Conservation (phyloP, 192 early-diverging fungal genomes). For the Kappamyces sp. region DNA sequence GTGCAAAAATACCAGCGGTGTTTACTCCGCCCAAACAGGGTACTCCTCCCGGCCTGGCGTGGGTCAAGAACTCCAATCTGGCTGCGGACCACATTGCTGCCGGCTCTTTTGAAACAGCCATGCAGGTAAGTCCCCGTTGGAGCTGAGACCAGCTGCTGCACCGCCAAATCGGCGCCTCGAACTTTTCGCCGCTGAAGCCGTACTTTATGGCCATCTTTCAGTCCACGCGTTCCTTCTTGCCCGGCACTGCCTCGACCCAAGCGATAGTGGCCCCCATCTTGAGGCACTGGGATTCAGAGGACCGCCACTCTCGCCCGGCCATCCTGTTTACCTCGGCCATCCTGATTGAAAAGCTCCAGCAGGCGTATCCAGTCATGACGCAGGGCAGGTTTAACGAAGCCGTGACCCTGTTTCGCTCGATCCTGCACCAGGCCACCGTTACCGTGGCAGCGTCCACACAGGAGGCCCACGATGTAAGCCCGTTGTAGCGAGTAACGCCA, state of each 20-base stretch:
- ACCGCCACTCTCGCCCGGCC: constrained; percentile 49
- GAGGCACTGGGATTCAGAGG: constrained; percentile 49
- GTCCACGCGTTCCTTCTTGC: constrained; percentile 60
- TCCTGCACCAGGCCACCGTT: constrained; percentile 76
- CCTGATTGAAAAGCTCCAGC: constrained; percentile 68
- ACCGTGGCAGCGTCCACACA: constrained; percentile 56
- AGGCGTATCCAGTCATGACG: constrained; percentile 76
- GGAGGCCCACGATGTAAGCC: constrained; percentile 69
- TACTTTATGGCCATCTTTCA: constrained; percentile 81
- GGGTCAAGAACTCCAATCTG: constrained; percentile 79
- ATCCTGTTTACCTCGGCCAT: constrained; percentile 49
- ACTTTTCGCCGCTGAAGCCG: constrained; percentile 88
- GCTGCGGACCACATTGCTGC: constrained; percentile 93
- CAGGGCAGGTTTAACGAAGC: constrained; percentile 71
- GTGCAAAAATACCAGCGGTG: constrained; percentile 23
- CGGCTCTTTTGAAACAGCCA: constrained; percentile 90
- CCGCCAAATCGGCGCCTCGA: constrained; percentile 83
- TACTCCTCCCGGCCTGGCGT: constrained; percentile 59
- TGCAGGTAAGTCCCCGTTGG: constrained; percentile 60
- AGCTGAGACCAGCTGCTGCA: constrained; percentile 61
- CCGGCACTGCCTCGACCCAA: constrained; percentile 53
- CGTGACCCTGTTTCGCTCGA: constrained; percentile 61
- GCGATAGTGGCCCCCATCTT: constrained; percentile 65
- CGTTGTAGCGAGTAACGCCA: constrained; percentile 10
- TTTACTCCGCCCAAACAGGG: constrained; percentile 76